phyloP scores from a whole-genome alignment of 2,329 filamentous ascomycete species.

The Neofusicoccum ribis region DNA sequence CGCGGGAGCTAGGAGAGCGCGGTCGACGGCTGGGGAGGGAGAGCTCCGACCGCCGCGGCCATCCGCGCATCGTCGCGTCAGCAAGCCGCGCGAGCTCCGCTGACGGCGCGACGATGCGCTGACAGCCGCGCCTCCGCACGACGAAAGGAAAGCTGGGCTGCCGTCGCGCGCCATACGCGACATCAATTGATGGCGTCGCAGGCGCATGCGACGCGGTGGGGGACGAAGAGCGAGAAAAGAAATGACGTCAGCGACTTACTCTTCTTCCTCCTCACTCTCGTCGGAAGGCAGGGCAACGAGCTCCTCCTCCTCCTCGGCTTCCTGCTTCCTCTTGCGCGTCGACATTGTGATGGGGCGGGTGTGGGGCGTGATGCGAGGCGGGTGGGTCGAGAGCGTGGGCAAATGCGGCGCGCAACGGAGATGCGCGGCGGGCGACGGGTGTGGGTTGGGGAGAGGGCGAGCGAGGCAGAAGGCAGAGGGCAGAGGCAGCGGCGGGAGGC shows the following conservation, averaged over 20 bases:
- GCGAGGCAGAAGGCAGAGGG: background rate
- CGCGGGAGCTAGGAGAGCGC: background rate
- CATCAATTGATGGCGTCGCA: slow-evolving; percentile 7
- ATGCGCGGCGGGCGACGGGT: background rate
- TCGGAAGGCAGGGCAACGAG: slow-evolving; percentile 20
- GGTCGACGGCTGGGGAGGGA: background rate
- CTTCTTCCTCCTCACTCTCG: slow-evolving; percentile 15
- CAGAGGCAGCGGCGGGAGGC: background rate
- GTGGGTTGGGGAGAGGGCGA: background rate
- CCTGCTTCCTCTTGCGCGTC: slow-evolving; percentile 21
- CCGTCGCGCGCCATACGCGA: slow-evolving; percentile 5
- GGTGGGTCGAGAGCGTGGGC: background rate
- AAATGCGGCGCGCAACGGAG: background rate
- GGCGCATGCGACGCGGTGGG: slow-evolving; percentile 1
- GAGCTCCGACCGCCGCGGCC: slow-evolving; percentile 4
- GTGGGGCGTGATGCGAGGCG: background rate
- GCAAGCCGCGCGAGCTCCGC: slow-evolving; percentile 10
- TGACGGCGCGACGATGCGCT: background rate
- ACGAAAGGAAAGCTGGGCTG: background rate
- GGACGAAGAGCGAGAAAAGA: background rate
- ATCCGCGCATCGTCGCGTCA: slow-evolving; percentile 6
- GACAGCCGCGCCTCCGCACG: background rate
- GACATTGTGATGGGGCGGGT: slow-evolving; percentile 3
- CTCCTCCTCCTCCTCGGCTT: slow-evolving; percentile 20
- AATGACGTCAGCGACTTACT: slow-evolving; percentile 21